Conservation (phyloP, 2,329 filamentous ascomycete genomes). For the Aureobasidium sp. region DNA sequence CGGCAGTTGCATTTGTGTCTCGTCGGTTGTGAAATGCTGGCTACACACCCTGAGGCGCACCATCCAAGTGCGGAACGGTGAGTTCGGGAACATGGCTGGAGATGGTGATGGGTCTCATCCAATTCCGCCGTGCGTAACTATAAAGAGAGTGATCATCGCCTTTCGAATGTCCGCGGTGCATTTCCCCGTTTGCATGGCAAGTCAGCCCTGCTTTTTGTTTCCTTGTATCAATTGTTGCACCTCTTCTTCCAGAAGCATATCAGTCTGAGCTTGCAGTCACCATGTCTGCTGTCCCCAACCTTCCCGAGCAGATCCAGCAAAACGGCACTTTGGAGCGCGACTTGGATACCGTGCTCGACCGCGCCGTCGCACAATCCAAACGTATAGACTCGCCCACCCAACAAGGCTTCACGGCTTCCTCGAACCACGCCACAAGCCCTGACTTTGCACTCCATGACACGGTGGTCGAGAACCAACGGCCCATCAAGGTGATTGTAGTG, state of each 20-base stretch:
- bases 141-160: conserved; percentile 4
- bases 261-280: background rate
- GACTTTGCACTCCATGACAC: conserved; percentile 31
- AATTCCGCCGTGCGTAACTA: background rate
- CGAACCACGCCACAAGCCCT: background rate
- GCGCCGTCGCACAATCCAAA: background rate
- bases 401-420: background rate
- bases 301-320: background rate
- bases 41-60: no score
- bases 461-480: conserved; percentile 38
- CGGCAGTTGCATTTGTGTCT: no score
- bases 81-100: background rate
- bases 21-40: no score
- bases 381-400: conserved; percentile 11
- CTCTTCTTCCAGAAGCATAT: background rate
- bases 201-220: background rate
- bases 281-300: conserved; percentile 12
- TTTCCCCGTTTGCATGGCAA: background rate
- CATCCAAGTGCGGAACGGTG: no score
- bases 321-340: background rate
- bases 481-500: conserved; percentile 39
- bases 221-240: background rate
- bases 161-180: background rate
- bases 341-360: background rate
- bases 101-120: background rate